These are phyloP conservation scores for Marsdenia floribunda DNA, from an alignment of 257 asterid genomes.

Conservation along the genomic window DNA sequence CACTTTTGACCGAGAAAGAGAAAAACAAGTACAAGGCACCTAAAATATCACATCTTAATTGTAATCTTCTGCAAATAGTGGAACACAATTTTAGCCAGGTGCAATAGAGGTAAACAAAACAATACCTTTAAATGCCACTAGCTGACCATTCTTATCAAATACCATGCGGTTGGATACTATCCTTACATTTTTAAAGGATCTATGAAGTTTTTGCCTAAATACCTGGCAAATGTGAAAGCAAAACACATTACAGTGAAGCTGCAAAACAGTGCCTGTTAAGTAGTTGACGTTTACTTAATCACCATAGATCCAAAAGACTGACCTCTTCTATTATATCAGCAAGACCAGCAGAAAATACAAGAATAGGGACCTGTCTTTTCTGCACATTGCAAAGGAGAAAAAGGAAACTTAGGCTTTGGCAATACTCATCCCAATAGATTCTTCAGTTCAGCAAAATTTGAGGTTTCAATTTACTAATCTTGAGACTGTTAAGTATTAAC, in stretches of 20 bases:
- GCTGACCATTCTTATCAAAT: slow-evolving; percentile 66
- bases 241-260: slow-evolving; percentile 25
- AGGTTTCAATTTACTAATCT: background rate
- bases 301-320: slow-evolving; percentile 25
- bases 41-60: background rate
- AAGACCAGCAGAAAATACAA: slow-evolving; percentile 92
- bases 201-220: slow-evolving; percentile 75
- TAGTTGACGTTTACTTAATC: background rate
- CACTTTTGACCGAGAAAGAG: background rate
- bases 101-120: slow-evolving; percentile 2
- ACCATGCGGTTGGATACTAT: slow-evolving; percentile 89
- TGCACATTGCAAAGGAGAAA: slow-evolving; percentile 34
- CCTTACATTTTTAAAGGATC: slow-evolving; percentile 74
- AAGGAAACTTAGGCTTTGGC: slow-evolving; percentile 12
- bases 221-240: slow-evolving; percentile 47
- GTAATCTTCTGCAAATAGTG: background rate
- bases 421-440: background rate
- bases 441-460: background rate
- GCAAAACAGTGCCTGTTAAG: slow-evolving; percentile 11
- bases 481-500: too few species aligned
- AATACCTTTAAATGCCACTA: slow-evolving; percentile 67
- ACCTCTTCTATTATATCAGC: slow-evolving; percentile 98
- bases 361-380: slow-evolving; percentile 75
- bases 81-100: background rate
- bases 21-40: background rate